Evolutionary conservation across 805 yeast species (phyloP).

Genomic region (Teunomyces lycoperdinae): DNA sequence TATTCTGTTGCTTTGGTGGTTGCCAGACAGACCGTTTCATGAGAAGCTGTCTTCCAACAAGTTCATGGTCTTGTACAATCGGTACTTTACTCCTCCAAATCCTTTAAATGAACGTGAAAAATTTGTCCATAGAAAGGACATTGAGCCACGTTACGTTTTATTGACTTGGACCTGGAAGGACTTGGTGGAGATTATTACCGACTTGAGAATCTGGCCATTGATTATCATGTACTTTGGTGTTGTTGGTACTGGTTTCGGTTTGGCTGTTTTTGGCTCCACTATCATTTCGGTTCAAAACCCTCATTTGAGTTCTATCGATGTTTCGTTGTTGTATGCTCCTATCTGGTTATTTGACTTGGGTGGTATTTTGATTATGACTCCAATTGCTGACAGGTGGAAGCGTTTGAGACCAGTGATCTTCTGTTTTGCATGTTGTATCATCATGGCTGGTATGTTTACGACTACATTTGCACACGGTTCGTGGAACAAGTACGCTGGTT

Average conservation of each 20-base stretch:
- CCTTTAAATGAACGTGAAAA: conserved; percentile 58
- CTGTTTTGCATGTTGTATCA: conserved; percentile 57
- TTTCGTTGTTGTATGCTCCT: conserved; percentile 80
- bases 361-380: conserved; percentile 72
- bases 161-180: conserved; percentile 60
- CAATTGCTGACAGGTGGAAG: conserved; percentile 71
- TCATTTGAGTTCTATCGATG: conserved; percentile 56
- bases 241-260: conserved; percentile 86
- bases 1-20: conserved; percentile 70
- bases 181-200: conserved; percentile 51
- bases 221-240: conserved; percentile 89
- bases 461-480: conserved; percentile 70
- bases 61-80: conserved; percentile 18
- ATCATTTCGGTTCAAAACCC: conserved; percentile 67
- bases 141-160: conserved; percentile 49
- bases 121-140: conserved; percentile 56
- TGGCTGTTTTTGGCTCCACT: conserved; percentile 82
- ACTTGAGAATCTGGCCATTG: conserved; percentile 74
- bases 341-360: conserved; percentile 85
- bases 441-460: conserved; percentile 72
- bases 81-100: conserved; percentile 29
- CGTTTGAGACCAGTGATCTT: conserved; percentile 61
- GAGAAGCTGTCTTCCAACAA: conserved; percentile 11
- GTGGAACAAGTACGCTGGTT: conserved; percentile 80
- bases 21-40: conserved; percentile 71